Evolutionary conservation across 257 asterid species (phyloP), one percentile per base, ranked within the genome.

Genomic region (Echites panduratus): DNA sequence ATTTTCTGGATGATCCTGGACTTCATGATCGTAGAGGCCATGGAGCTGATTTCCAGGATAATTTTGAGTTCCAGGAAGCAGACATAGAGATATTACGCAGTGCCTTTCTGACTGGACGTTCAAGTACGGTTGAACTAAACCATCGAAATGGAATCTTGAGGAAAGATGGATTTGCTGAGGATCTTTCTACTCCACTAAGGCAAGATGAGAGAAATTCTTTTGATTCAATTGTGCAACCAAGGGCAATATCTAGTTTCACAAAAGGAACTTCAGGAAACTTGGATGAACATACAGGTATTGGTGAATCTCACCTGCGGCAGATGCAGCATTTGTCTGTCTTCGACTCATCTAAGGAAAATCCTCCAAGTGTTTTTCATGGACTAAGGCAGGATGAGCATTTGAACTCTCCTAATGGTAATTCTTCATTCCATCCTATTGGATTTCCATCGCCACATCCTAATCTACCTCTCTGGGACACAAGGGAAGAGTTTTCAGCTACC

Each of bases 11-110:
- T 35, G 96, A 83, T 76, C 69, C 90, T 48, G 80, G 71, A 77
- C 52, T 87, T 80, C 87, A 73, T 43, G 87, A 84, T 17, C 78
- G 79, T 77, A 72, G 79, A 75, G 91, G 79, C 77, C 86, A 75
- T 72, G 88, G 77, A 79, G 75, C 84, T 76, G 80, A 76, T 80
- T 84, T 85, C 79, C 87, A 79, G 72, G 70, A 71, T 68, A 79
- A 69, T 74, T 85, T 81, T 67, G 84, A 79, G 78, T 41, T 69
- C 77, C 83, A 81, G 75, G 98, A 90, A 78, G 88, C 89, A 69
- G 89, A 90, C 50, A 70, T 89, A 75, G 91, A 86, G 88, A 86
- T 88, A 68, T 68, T 92, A 49, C 79, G 84, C 65, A 73, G 79
- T 67, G 78, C 78, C 27, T 76, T 84, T 73, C 84, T 75, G 67